These are phyloP conservation scores for Pestalotiopsis sp. DNA, from an alignment of 2,329 filamentous ascomycete genomes.

Conservation along the genomic window DNA sequence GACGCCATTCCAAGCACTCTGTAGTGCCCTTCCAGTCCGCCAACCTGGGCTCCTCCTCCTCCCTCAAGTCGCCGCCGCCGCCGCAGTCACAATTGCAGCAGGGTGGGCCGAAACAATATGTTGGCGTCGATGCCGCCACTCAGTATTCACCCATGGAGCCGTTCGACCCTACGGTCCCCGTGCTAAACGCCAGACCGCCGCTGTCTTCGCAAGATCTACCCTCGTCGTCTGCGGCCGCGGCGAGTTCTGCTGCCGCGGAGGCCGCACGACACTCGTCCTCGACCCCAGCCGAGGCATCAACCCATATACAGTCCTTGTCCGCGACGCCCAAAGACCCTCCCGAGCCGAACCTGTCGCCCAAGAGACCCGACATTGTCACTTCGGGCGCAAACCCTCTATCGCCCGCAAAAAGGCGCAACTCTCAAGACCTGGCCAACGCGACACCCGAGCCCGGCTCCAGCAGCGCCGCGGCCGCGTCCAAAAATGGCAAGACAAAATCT, in stretches of 20 bases:
- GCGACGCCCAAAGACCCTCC: conserved; percentile 25
- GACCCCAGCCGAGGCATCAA: conserved; percentile 5
- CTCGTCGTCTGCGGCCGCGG: conserved; percentile 15
- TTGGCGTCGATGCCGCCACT: conserved; percentile 49
- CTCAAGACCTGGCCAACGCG: conserved; percentile 36
- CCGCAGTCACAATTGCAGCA: conserved; percentile 27
- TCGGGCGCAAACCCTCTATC: conserved; percentile 28
- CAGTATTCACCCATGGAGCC: conserved; percentile 54
- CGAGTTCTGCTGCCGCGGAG: conserved; percentile 8
- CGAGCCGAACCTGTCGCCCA: conserved; percentile 26
- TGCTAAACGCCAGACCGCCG: conserved; percentile 29
- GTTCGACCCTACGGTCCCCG: conserved; percentile 41
- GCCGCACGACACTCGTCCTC: not conserved
- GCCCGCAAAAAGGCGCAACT: conserved; percentile 47
- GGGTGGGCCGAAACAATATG: conserved; percentile 42
- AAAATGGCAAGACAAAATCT: conserved; percentile 17
- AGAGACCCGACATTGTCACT: conserved; percentile 17
- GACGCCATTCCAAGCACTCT: conserved; percentile 40
- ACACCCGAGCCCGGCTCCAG: not conserved
- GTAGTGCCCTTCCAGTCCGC: conserved; percentile 32
- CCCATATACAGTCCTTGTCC: conserved; percentile 17
- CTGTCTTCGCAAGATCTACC: conserved; percentile 5
- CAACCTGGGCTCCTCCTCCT: conserved; percentile 33
- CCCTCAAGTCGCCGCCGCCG: conserved; percentile 17
- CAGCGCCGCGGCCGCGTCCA: not conserved